Evolutionary conservation across 495 filamentous ascomycete genomes (phyloP), one percentile per base, ranked within the genome.

Genomic region (Poronia punctata): DNA sequence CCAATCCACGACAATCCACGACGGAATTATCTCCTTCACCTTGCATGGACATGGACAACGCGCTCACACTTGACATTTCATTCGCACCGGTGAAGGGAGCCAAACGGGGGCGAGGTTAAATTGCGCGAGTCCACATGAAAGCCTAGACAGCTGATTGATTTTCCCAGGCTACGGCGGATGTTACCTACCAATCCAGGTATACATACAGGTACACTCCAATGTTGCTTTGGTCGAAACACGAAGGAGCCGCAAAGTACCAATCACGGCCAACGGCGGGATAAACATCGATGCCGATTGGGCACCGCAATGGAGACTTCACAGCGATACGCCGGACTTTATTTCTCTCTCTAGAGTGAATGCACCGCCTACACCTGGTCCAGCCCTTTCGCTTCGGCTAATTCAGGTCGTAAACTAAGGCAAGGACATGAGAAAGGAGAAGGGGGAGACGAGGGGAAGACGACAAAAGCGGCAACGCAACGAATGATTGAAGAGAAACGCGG

Each of bases 91-190:
- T 10, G 19, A 29, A 12, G 15, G 28, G 16, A 25, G n/a, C n/a
- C n/a, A n/a, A n/a, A n/a, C n/a, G n/a, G n/a, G n/a, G n/a, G 32
- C 40, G 45, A 25, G 29, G 17, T 18, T 33, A 27, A 41, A 24
- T 34, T 27, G 49, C 49, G 8, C 11, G 15, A 36, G 15, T 19
- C n/a, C 31, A 37, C 18, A 52, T 17, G 35, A 31, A 46, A 20
- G 29, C 46, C 33, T 48, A 35, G 31, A 54, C 45, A 39, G 51
- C 48, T 45, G 47, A 43, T 57, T 46, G 40, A 42, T 58, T 58
- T 49, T 32, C 49, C 46, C 48, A 47, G 54, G 54, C 54, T 58
- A 55, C 54, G 54, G 54, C 54, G 54, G 54, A 58, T 58, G 51
- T 55, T 38, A 55, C 51, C 48, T 55, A 50, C 51, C 50, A 45